Evolutionary conservation across 1,284 basidiomycete species (phyloP).

Genomic region (Ceratobasidium sp.): DNA sequence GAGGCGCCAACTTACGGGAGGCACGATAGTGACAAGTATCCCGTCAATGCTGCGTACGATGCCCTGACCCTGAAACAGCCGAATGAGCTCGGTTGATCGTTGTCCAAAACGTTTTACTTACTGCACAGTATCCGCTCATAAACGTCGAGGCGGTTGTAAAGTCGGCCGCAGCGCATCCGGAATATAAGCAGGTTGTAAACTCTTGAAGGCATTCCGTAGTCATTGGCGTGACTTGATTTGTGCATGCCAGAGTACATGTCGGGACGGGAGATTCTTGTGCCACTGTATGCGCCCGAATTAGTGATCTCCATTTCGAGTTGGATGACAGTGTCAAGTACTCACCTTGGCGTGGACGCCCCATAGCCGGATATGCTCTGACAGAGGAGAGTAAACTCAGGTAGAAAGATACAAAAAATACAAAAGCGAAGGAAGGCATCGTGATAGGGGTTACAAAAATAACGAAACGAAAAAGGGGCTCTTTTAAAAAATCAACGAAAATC

Average conservation of each 20-base stretch:
- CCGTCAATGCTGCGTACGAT: conserved; percentile 11
- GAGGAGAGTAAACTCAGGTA: background rate
- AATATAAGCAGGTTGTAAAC: background rate
- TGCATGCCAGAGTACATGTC: conserved; percentile 1
- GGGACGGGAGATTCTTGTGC: background rate
- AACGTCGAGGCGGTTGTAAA: background rate
- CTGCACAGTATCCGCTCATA: conserved; percentile 5
- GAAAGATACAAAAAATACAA: background rate
- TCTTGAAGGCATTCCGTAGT: background rate
- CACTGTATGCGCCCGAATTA: background rate
- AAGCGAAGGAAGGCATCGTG: background rate
- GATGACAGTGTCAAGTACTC: background rate
- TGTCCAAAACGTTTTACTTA: background rate
- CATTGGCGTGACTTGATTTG: background rate
- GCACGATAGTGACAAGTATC: conserved; percentile 5
- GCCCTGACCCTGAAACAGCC: conserved; percentile 24
- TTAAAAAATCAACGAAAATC: background rate
- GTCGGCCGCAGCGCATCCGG: background rate
- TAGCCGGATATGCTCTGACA: background rate
- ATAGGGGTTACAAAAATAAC: background rate
- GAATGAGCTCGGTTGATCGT: background rate
- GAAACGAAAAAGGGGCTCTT: background rate
- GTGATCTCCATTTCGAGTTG: background rate
- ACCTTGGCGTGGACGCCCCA: conserved; percentile 6
- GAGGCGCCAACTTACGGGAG: conserved; percentile 4